These are phyloP conservation scores for Kwoniella bestiolae DNA, from an alignment of 768 basidiomycete genomes.

Conservation along the genomic window DNA sequence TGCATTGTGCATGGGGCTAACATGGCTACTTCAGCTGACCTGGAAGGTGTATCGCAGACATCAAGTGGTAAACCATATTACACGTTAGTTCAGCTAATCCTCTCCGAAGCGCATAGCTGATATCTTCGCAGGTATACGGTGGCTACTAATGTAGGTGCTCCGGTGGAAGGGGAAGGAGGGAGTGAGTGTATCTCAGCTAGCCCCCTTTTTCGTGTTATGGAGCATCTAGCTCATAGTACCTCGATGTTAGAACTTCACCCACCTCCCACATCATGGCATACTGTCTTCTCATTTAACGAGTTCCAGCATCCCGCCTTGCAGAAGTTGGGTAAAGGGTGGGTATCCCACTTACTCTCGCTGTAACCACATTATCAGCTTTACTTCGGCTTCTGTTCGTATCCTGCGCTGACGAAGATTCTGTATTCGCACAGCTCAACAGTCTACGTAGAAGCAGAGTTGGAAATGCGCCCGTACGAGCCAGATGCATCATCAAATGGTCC, in stretches of 20 bases:
- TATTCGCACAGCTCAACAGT: conserved; percentile 42
- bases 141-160: conserved; percentile 32
- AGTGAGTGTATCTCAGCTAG: conserved; percentile 14
- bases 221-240: no score
- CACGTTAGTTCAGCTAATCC: conserved; percentile 23
- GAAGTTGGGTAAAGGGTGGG: conserved; percentile 43
- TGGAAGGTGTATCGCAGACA: conserved; percentile 17
- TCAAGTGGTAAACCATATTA: conserved; percentile 43
- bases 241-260: conserved; percentile 23
- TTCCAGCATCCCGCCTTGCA: conserved; percentile 23
- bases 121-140: conserved; percentile 32
- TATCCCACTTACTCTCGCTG: not conserved
- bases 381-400: no score
- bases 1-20: not conserved
- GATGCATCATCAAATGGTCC: not conserved
- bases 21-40: not conserved
- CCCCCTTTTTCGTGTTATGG: no score
- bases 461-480: conserved; percentile 30
- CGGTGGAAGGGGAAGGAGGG: conserved; percentile 18
- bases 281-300: conserved; percentile 46
- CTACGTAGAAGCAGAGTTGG: conserved; percentile 47
- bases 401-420: no score
- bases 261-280: conserved; percentile 44
- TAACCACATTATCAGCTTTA: no score
- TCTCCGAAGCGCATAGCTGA: not conserved